Evolutionary conservation across 2,329 filamentous ascomycete genomes (phyloP).

Genomic region (Cladorrhinum sp.): DNA sequence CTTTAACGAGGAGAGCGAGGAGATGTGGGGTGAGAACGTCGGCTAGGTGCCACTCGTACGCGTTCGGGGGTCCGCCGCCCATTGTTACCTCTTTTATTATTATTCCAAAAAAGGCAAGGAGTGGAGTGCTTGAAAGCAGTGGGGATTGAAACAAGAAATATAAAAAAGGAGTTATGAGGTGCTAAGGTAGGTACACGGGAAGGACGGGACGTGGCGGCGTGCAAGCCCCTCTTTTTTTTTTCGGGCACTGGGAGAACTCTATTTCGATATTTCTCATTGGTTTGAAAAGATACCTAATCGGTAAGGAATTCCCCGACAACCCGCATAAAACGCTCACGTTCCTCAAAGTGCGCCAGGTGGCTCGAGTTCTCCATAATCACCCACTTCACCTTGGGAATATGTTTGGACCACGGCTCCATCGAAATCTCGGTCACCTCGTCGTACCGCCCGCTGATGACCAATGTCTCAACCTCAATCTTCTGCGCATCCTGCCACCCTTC

Average conservation of each 20-base stretch:
- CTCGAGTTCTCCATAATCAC: conserved; percentile 27
- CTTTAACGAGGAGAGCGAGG: conserved; percentile 18
- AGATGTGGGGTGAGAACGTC: conserved; percentile 21
- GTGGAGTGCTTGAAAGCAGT: neutral
- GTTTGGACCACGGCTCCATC: conserved; percentile 28
- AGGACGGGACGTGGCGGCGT: too few relatives aligned
- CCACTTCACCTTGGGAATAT: conserved; percentile 30
- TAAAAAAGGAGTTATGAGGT: too few relatives aligned
- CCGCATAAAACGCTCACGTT: conserved; percentile 26
- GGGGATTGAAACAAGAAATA: neutral
- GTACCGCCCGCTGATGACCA: conserved; percentile 22
- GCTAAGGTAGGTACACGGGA: too few relatives aligned
- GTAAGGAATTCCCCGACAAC: conserved; percentile 10
- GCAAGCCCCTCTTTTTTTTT: neutral
- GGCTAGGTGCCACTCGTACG: conserved; percentile 1
- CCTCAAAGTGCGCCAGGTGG: conserved; percentile 29
- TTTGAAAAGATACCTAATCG: neutral
- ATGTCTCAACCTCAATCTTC: conserved; percentile 22
- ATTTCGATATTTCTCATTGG: neutral
- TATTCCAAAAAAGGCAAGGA: too few relatives aligned
- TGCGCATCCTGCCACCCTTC: conserved; percentile 28
- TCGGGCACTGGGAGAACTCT: neutral
- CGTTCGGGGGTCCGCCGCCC: conserved; percentile 8
- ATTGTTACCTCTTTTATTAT: too few relatives aligned
- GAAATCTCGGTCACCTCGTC: conserved; percentile 29